Base-by-base conservation (phyloP, 2,329 filamentous ascomycete species). In the Phaeophleospora eucalypticola region DNA sequence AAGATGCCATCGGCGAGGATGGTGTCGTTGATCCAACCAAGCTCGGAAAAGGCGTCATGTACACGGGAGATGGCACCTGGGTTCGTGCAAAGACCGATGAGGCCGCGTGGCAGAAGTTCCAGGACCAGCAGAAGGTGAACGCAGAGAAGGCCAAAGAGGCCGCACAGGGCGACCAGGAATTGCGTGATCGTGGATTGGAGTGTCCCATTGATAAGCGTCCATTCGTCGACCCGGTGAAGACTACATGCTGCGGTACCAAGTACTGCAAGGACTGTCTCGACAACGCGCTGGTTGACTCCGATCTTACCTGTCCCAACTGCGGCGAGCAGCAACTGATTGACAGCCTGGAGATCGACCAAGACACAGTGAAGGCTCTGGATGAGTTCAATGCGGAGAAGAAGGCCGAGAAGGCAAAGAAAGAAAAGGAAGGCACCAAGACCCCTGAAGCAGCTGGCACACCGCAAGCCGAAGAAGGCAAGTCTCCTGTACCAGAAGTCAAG, bases 181-280 rank as follows among this genome's bases (percentile, higher is more conserved):
- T 95, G 61, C 85, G 89, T 71, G 87, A 93, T 69, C 84, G 81
- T 63, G 91, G 91, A 58, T 76, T 98, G 66, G 86, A 93, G 71
- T 98, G 93, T 77, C 80, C 89, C 57, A 86, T 97, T 78, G 93
- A 97, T 82, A 94, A 94, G 74, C 90, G 88, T 71, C 85, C 95
- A 80, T 96, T 97, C 74, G 84, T 94, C 83, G 89, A 96, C 70
- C 91, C 93, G 80, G 93, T 94, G 79, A 95, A 95, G 81, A 97
- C 93, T 66, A 91, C 93, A 58, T 98, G 93, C 81, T 98, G 93
- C 78, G 82, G 87, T 74, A 94, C 87, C 80, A 96, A 90, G 67
- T 98, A 95, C 78, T 98, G 93, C 80, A 93, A 93, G 81, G 89
- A 96, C 69, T 98, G 93, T 85, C 96, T 98, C 73, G 94, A 93